Percentiles rank a stretch among this genome's conserved stretches.
Conservation (phyloP, 768 basidiomycete species). For the Termitomyces sp. region DNA sequence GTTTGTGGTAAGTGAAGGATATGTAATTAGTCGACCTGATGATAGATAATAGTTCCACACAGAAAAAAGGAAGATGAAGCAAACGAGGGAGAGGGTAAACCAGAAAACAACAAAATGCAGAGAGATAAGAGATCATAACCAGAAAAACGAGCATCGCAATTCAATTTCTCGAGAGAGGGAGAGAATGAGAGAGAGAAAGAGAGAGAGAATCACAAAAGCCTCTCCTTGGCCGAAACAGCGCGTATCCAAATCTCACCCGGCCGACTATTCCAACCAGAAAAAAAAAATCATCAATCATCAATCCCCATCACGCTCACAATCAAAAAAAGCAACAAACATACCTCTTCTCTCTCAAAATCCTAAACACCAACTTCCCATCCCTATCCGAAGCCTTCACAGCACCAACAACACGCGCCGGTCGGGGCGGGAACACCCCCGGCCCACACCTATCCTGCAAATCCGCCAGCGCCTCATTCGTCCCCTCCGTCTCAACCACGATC, state of each 20-base stretch:
- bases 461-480: constrained; percentile 77
- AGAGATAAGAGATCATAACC: no score
- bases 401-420: constrained; percentile 35
- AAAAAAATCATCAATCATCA: background rate
- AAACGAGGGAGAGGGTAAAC: background rate
- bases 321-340: constrained; percentile 18
- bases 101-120: background rate
- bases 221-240: constrained; percentile 62
- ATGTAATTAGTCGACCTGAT: constrained; percentile 8
- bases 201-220: constrained; percentile 31
- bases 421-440: constrained; percentile 57
- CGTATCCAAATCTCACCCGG: constrained; percentile 72
- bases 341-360: constrained; percentile 78
- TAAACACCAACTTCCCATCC: constrained; percentile 52
- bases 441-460: constrained; percentile 76
- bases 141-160: background rate
- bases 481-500: constrained; percentile 80
- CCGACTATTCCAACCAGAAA: constrained; percentile 35
- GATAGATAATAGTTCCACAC: constrained; percentile 1
- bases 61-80: background rate
- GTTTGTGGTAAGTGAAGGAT: background rate
- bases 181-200: no score
- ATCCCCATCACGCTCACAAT: no score
- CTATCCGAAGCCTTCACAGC: constrained; percentile 26
- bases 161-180: no score